Conservation (phyloP, 139 green algal species). For the Pleodorina starrii region DNA sequence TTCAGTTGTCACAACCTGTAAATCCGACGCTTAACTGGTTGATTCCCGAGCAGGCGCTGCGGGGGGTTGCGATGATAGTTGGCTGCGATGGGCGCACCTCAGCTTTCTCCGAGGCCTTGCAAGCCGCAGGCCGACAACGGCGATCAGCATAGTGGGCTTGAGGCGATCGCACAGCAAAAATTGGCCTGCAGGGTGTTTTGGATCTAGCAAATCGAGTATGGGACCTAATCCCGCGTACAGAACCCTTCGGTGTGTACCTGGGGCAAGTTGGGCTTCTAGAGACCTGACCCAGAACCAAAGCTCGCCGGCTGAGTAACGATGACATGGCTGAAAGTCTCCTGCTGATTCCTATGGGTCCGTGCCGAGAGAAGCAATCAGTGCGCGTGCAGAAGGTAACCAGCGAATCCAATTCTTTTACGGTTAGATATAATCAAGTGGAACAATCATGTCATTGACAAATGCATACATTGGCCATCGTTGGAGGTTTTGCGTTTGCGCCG, state of each 20-base stretch:
- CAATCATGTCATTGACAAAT: neutral
- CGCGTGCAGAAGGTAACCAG: too few species aligned
- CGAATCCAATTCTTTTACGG: neutral
- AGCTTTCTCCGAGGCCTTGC: conserved; percentile 6
- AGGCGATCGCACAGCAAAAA: neutral
- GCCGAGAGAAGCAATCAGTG: neutral
- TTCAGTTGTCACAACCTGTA: neutral
- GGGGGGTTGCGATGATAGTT: neutral
- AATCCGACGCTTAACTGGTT: neutral
- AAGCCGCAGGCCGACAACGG: neutral
- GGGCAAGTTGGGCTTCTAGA: neutral
- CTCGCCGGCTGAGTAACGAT: neutral
- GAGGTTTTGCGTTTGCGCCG: neutral
- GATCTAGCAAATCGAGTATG: too few species aligned
- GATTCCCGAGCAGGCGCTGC: neutral
- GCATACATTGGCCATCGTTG: neutral
- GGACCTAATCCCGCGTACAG: neutral
- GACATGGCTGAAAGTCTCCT: neutral
- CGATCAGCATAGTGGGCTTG: too few species aligned
- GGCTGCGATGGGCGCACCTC: too few species aligned
- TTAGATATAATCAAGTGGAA: neutral
- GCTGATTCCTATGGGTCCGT: neutral
- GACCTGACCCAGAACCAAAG: neutral
- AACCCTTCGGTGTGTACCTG: neutral
- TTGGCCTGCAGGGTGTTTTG: neutral